Base-by-base conservation (phyloP, 2,329 filamentous ascomycete species). In the Fusarium tupiense region DNA sequence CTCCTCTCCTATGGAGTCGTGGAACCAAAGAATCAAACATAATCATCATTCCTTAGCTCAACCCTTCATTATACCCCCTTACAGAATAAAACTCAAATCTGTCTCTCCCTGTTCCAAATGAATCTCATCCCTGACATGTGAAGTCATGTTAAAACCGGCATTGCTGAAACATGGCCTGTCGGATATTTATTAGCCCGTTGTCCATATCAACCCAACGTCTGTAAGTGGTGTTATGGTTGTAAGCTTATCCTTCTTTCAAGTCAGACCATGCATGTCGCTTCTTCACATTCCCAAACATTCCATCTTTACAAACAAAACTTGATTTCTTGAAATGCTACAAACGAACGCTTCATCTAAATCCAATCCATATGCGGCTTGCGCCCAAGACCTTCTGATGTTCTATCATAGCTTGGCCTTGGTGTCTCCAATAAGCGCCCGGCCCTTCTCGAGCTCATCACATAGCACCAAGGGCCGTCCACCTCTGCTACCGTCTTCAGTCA, bases 401-500 rank as follows among this genome's bases (percentile, higher is more conserved):
- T 68, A 68, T 78, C 68, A 78, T 67, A 79, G 69, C 76, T 78
- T 79, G 61, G 72, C 64, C 67, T 76, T 74, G 14, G 68, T 44
- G 52, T 71, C 60, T 38, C 72, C 69, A n/a, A 75, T 60, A 43
- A 61, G 54, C 12, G 71, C 70, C 54, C 61, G 73, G 22, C 67
- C 72, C 76, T 80, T 82, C 17, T 74, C 77, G 63, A 87, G 74
- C 81, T 86, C 85, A 6, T 88, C 83, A 47, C 81, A 79, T 57
- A 90, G 77, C 43, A 87, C 78, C 52, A 88, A 80, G 0, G 85
- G 83, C 54, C 76, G 75, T 1, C 88, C 87, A 6, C 87, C 87
- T 47, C 88, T 81, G 58, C 85, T 88, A 7, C 88, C 88, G 67
- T 90, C 88, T 69, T 88, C 84, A 1, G 87, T 90, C 35, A 84